Evolutionary conservation across 2,329 filamentous ascomycete genomes (phyloP).

Genomic region (Fusarium concolor): DNA sequence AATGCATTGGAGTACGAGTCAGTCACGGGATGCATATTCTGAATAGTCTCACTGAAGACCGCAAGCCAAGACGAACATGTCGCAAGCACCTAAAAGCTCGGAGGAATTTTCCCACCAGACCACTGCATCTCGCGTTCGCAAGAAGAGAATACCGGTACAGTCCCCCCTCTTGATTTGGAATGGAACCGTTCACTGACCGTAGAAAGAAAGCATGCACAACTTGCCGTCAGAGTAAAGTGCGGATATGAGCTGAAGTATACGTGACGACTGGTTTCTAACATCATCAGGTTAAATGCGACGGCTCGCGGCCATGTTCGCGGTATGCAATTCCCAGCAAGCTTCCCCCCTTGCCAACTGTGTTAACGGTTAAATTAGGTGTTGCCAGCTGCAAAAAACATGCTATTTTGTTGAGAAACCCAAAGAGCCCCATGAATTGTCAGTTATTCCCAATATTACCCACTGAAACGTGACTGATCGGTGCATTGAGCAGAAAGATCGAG

Average conservation of each 20-base stretch:
- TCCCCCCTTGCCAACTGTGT: too few species aligned
- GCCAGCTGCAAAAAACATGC: slow-evolving; percentile 9
- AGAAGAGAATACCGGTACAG: slow-evolving; percentile 20
- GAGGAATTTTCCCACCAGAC: background rate
- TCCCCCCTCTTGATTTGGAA: too few species aligned
- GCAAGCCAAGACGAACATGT: background rate
- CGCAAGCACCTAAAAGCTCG: too few species aligned
- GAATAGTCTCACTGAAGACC: background rate
- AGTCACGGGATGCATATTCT: background rate
- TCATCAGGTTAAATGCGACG: slow-evolving; percentile 9
- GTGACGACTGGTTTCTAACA: fast-evolving
- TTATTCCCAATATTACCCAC: fast-evolving
- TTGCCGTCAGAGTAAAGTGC: slow-evolving; percentile 23
- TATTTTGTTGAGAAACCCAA: slow-evolving; percentile 11
- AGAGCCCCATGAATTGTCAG: slow-evolving; percentile 10
- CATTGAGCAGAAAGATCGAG: background rate
- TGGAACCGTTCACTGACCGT: too few species aligned
- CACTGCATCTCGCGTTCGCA: background rate
- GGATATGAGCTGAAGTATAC: fast-evolving
- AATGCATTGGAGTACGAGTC: background rate
- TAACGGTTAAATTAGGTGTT: too few species aligned
- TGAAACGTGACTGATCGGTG: fast-evolving
- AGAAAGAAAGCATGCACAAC: slow-evolving; percentile 8
- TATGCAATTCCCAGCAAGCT: background rate
- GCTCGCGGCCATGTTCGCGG: slow-evolving; percentile 15